Conservation (phyloP, 148 eudicot genomes). For the Oxyria digyna region DNA sequence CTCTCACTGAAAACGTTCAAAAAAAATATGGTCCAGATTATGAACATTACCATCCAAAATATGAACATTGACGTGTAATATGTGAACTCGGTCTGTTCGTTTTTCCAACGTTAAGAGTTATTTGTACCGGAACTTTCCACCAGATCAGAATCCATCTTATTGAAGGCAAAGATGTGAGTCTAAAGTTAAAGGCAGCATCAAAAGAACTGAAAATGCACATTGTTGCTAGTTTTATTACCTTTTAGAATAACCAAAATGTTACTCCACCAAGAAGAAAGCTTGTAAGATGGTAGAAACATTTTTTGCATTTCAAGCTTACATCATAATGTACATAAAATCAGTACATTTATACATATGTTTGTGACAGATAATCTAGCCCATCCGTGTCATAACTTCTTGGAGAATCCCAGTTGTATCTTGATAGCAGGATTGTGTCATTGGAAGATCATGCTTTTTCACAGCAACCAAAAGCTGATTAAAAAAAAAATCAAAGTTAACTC, state of each 20-base stretch:
- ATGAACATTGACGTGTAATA: no score
- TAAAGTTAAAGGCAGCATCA: neutral
- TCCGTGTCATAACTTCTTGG: constrained; percentile 62
- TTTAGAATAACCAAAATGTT: neutral
- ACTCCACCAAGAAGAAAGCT: neutral
- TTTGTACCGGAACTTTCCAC: no score
- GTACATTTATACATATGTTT: neutral
- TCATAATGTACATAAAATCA: no score
- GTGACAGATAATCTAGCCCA: constrained; percentile 32
- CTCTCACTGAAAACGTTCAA: no score
- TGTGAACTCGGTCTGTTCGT: no score
- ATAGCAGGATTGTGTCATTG: constrained; percentile 35
- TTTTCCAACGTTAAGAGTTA: no score
- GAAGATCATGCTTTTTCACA: constrained; percentile 35
- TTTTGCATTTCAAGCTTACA: no score
- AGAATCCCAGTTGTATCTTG: constrained; percentile 45
- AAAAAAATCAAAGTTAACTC: neutral
- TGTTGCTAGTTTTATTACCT: neutral
- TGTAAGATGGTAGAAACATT: no score
- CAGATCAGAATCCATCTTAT: neutral
- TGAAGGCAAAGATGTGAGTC: neutral
- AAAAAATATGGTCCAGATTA: no score
- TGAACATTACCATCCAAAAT: no score
- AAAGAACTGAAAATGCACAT: neutral
- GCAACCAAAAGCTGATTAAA: constrained; percentile 46